Conservation (phyloP, 108 stramenopile genomes). For the Skeletonema tropicum region DNA sequence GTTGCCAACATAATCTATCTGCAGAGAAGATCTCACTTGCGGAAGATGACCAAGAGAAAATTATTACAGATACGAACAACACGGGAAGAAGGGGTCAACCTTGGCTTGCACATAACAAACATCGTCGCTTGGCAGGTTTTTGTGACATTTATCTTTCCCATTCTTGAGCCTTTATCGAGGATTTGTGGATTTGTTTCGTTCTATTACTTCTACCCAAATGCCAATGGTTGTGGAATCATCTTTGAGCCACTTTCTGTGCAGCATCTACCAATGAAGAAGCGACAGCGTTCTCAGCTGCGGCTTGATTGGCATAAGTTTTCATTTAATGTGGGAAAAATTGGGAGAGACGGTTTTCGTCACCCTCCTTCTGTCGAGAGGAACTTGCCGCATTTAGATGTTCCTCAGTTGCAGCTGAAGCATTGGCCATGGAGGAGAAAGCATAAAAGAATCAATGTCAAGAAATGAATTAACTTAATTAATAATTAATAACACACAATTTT, state of each 20-base stretch:
- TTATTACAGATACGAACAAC: conserved; percentile 44
- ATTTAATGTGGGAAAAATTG: conserved; percentile 45
- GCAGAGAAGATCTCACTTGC: conserved; percentile 45
- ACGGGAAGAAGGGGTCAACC: conserved; percentile 39
- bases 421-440: conserved; percentile 56
- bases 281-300: conserved; percentile 45
- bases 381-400: conserved; percentile 56
- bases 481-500: neutral
- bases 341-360: conserved; percentile 58
- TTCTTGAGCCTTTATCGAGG: conserved; percentile 35
- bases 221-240: conserved; percentile 49
- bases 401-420: conserved; percentile 47
- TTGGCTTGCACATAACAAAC: conserved; percentile 28
- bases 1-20: conserved; percentile 44
- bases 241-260: conserved; percentile 52
- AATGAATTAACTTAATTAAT: neutral
- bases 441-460: neutral
- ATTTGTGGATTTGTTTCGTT: conserved; percentile 37
- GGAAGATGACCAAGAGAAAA: conserved; percentile 39
- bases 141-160: conserved; percentile 39
- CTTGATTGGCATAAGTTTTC: conserved; percentile 60
- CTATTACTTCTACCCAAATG: conserved; percentile 62
- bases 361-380: conserved; percentile 49
- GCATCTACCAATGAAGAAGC: conserved; percentile 23
- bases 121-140: conserved; percentile 53